Conservation (phyloP, 768 basidiomycete species). For the Phylloporus sp. region DNA sequence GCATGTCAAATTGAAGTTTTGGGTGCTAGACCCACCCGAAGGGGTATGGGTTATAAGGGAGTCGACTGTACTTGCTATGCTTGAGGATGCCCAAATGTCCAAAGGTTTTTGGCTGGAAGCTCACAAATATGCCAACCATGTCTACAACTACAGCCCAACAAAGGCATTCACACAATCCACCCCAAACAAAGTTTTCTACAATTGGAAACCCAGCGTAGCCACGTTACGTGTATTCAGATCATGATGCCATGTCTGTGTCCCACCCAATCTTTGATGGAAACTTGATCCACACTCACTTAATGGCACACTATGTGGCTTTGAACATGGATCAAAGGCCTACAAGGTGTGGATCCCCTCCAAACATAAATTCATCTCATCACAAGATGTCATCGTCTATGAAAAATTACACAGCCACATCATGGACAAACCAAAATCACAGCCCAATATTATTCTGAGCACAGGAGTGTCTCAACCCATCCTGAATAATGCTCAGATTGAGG, state of each 20-base stretch:
- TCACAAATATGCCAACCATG: slow-evolving; percentile 3
- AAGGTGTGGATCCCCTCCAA: not conserved
- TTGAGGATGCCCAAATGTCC: slow-evolving; percentile 17
- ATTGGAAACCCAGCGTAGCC: slow-evolving; percentile 20
- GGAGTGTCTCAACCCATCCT: not conserved
- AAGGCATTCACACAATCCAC: slow-evolving; percentile 12
- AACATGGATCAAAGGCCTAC: slow-evolving; percentile 6
- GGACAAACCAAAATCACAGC: not conserved
- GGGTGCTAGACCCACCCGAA: too few species aligned
- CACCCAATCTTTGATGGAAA: not conserved
- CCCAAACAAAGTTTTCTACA: slow-evolving; percentile 17
- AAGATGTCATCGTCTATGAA: slow-evolving; percentile 2
- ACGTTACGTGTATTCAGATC: slow-evolving; percentile 22
- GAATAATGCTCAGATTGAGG: not conserved
- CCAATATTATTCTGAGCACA: not conserved
- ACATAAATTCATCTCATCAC: slow-evolving; percentile 1
- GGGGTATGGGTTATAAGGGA: too few species aligned
- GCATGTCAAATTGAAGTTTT: too few species aligned
- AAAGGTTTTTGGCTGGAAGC: slow-evolving; percentile 21
- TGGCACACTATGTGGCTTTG: not conserved
- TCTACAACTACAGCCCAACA: not conserved
- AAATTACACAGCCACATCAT: not conserved
- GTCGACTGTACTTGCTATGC: slow-evolving; percentile 25
- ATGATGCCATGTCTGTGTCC: slow-evolving; percentile 4
- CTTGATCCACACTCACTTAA: slow-evolving; percentile 8